Evolutionary conservation across 495 filamentous ascomycete species (phyloP).

Genomic region (Penicillium paradoxum): DNA sequence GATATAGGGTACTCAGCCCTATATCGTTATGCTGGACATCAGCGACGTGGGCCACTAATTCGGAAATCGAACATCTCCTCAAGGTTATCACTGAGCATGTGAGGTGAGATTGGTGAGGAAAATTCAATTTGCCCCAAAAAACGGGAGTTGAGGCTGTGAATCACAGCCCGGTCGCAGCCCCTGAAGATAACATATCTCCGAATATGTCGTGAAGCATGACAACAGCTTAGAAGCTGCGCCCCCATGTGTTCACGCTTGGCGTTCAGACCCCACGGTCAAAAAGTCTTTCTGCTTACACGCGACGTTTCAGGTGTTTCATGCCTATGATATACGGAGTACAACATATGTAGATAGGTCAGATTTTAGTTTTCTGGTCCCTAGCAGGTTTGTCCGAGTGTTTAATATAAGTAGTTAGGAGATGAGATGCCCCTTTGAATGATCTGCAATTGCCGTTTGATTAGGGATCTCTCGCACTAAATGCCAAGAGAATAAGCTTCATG

Average conservation of each 20-base stretch:
- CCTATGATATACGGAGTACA: too few relatives aligned
- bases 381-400: too few relatives aligned
- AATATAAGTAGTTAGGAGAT: too few relatives aligned
- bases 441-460: too few relatives aligned
- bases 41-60: not conserved
- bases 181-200: not conserved
- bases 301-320: too few relatives aligned
- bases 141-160: not conserved
- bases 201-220: not conserved
- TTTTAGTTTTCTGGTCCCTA: too few relatives aligned
- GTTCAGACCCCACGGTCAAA: not conserved
- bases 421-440: too few relatives aligned
- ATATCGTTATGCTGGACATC: not conserved
- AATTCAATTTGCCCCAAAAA: not conserved
- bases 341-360: too few relatives aligned
- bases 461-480: not conserved
- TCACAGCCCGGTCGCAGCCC: not conserved
- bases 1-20: not conserved
- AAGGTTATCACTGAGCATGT: too few relatives aligned
- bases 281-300: not conserved
- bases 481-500: not conserved
- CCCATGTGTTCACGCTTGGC: not conserved
- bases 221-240: not conserved
- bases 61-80: too few relatives aligned
- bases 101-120: not conserved